These are phyloP conservation scores for Primulina eburnea DNA, from an alignment of 257 asterid species.

Conservation along the genomic window DNA sequence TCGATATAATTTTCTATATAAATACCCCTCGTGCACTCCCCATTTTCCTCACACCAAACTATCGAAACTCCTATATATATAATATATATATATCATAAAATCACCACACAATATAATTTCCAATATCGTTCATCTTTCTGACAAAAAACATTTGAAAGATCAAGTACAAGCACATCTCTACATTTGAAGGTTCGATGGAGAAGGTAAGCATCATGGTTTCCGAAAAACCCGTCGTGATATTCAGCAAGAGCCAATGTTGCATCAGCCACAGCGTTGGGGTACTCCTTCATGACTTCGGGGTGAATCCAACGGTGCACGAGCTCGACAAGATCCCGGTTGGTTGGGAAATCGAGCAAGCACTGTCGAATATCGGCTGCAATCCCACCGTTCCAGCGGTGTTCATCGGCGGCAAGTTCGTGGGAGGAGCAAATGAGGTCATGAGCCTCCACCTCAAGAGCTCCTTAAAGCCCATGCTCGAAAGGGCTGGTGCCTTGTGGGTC, in stretches of 20 bases:
- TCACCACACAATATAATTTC: background rate
- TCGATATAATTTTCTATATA: background rate
- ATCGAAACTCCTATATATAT: conserved; percentile 3
- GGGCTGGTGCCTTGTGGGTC: conserved; percentile 82
- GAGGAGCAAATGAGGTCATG: conserved; percentile 77
- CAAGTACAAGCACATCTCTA: too few species aligned
- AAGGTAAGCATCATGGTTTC: conserved; percentile 56
- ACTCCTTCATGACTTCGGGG: conserved; percentile 67
- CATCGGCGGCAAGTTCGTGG: conserved; percentile 63
- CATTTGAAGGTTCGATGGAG: conserved; percentile 44
- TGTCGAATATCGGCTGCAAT: conserved; percentile 44
- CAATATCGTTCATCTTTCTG: background rate
- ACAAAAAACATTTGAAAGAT: background rate
- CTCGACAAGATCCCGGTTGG: conserved; percentile 62
- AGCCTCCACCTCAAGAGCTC: conserved; percentile 67
- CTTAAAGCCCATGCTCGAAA: conserved; percentile 60
- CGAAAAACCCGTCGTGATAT: conserved; percentile 71
- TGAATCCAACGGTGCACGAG: conserved; percentile 56
- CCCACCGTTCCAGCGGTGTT: conserved; percentile 66
- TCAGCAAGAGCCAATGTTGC: conserved; percentile 68
- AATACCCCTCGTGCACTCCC: conserved; percentile 24
- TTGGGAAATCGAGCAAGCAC: conserved; percentile 67
- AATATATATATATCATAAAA: background rate
- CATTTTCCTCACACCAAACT: conserved; percentile 44
- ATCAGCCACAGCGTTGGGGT: conserved; percentile 66